These are phyloP conservation scores for Endoconidiophora laricicola DNA, from an alignment of 2,329 filamentous ascomycete species.

Conservation along the genomic window DNA sequence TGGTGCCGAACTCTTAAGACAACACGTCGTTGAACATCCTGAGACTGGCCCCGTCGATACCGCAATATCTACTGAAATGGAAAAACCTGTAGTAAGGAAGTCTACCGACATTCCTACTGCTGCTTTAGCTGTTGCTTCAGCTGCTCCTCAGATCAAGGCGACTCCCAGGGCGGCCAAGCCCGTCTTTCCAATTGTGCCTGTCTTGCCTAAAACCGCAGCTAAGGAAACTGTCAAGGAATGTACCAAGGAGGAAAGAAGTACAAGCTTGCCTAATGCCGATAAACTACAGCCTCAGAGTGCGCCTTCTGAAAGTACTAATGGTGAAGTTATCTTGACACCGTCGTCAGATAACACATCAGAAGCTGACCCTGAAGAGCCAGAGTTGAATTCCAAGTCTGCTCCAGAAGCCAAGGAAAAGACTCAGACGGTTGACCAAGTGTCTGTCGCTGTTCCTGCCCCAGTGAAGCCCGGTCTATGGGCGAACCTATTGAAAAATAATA, in stretches of 20 bases:
- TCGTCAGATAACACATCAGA: conserved; percentile 6
- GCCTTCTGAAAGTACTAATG: conserved; percentile 4
- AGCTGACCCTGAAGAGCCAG: conserved; percentile 15
- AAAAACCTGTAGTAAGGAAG: neutral
- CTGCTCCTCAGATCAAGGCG: neutral
- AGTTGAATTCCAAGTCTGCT: neutral
- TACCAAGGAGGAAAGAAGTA: conserved; percentile 13
- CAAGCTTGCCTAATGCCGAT: neutral
- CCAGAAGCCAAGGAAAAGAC: conserved; percentile 16
- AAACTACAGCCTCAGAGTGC: neutral
- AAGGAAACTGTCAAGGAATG: conserved; percentile 17
- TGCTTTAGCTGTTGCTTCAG: neutral
- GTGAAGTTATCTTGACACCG: conserved; percentile 7
- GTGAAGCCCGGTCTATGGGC: conserved; percentile 14
- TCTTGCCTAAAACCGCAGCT: conserved; percentile 26
- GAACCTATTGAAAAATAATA: conserved; percentile 11
- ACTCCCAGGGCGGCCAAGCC: conserved; percentile 19
- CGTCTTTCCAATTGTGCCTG: conserved; percentile 31
- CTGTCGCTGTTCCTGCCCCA: conserved; percentile 14
- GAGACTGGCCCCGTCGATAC: neutral
- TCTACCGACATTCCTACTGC: neutral
- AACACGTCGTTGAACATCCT: conserved; percentile 12
- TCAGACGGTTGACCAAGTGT: conserved; percentile 12
- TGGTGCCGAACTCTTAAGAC: conserved; percentile 7
- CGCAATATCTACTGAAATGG: neutral